Evolutionary conservation across 2,329 filamentous ascomycete species (phyloP).

Genomic region (Aspergillus candidus): DNA sequence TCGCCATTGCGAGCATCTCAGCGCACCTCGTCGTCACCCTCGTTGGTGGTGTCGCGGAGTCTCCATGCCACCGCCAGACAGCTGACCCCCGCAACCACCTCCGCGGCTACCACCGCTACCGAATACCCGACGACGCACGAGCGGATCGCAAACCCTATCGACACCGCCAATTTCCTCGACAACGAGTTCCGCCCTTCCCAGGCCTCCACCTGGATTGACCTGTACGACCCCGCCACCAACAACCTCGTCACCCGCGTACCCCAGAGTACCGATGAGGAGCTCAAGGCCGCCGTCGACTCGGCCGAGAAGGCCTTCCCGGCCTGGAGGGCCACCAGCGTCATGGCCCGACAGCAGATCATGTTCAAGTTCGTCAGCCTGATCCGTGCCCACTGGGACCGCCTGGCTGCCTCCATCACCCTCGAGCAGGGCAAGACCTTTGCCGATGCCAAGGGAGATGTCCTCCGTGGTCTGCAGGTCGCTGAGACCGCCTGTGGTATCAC

Average conservation of each 20-base stretch:
- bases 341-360: conserved; percentile 58
- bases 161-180: conserved; percentile 60
- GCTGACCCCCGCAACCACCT: conserved; percentile 44
- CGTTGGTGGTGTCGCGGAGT: conserved; percentile 23
- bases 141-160: conserved; percentile 48
- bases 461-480: conserved; percentile 60
- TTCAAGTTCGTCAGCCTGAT: conserved; percentile 61
- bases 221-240: conserved; percentile 61
- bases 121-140: conserved; percentile 54
- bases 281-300: conserved; percentile 56
- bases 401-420: conserved; percentile 60
- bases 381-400: conserved; percentile 58
- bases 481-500: conserved; percentile 64
- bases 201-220: conserved; percentile 57
- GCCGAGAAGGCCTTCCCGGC: conserved; percentile 58
- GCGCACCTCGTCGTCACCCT: conserved; percentile 12
- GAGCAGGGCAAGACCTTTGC: conserved; percentile 65
- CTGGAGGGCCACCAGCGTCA: conserved; percentile 56
- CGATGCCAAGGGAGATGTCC: conserved; percentile 61
- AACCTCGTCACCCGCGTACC: conserved; percentile 61
- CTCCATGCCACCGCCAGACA: conserved; percentile 53
- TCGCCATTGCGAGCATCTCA: conserved; percentile 16
- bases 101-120: conserved; percentile 44
- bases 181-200: conserved; percentile 56
- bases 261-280: conserved; percentile 59